phyloP scores from a whole-genome alignment of 345 rosid species.

The Mangifera indica region DNA sequence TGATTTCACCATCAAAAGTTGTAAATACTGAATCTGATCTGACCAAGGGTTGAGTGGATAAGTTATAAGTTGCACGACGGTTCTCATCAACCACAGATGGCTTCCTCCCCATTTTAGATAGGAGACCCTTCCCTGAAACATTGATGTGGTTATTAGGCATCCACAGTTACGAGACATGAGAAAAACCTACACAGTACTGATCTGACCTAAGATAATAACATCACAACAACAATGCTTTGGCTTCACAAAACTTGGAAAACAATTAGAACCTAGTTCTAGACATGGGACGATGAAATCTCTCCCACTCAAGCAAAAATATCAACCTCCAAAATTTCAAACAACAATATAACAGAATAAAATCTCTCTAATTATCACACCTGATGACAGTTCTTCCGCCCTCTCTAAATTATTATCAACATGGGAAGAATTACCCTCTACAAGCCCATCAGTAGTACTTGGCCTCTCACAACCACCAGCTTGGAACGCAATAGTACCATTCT shows the following conservation, averaged over 20 bases:
- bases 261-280: background rate
- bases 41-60: slow-evolving; percentile 41
- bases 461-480: slow-evolving; percentile 52
- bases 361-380: slow-evolving; percentile 41
- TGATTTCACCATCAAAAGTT: slow-evolving; percentile 74
- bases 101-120: slow-evolving; percentile 56
- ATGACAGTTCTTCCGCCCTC: slow-evolving; percentile 67
- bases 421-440: slow-evolving; percentile 44
- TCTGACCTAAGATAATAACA: background rate
- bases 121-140: slow-evolving; percentile 53
- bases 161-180: background rate
- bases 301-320: background rate
- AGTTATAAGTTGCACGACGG: slow-evolving; percentile 58
- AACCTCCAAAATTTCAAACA: slow-evolving; percentile 4
- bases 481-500: slow-evolving; percentile 36
- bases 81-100: slow-evolving; percentile 55
- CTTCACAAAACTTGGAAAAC: background rate
- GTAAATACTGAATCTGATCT: slow-evolving; percentile 69
- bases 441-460: slow-evolving; percentile 41
- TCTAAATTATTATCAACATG: slow-evolving; percentile 49
- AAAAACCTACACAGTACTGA: background rate
- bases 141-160: slow-evolving; percentile 2
- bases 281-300: background rate
- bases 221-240: background rate
- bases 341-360: background rate